A percentile compares a stretch with the other conserved stretches of the same genome.
phyloP scores from a whole-genome alignment of 495 filamentous ascomycete genomes.

The Delitschia confertaspora region DNA sequence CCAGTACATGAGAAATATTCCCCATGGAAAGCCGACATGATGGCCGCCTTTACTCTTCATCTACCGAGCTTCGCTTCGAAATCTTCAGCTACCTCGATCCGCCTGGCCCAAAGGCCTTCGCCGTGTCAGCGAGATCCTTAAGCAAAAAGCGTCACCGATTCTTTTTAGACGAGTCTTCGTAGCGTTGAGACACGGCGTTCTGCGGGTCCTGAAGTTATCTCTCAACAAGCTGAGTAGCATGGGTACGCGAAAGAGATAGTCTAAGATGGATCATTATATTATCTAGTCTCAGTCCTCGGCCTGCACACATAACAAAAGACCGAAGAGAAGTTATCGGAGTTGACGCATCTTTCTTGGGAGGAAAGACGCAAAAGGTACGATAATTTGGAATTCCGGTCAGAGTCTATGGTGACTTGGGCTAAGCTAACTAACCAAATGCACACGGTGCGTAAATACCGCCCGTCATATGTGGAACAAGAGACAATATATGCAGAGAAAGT shows the following conservation, averaged over 20 bases:
- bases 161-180: conserved; percentile 16
- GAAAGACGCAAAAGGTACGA: too few relatives aligned
- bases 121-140: conserved; percentile 6
- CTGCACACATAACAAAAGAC: too few relatives aligned
- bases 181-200: conserved; percentile 14
- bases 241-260: conserved; percentile 23
- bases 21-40: too few relatives aligned
- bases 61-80: conserved; percentile 15
- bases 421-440: too few relatives aligned
- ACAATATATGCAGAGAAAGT: too few relatives aligned
- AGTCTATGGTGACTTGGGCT: too few relatives aligned
- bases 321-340: too few relatives aligned
- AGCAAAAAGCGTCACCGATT: conserved; percentile 5
- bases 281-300: too few relatives aligned
- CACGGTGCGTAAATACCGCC: too few relatives aligned
- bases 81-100: conserved; percentile 18
- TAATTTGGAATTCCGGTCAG: too few relatives aligned
- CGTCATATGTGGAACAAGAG: too few relatives aligned
- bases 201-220: conserved; percentile 14
- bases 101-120: conserved; percentile 10
- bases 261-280: conserved; percentile 19
- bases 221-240: conserved; percentile 9
- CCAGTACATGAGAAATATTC: conserved; percentile 6
- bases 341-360: too few relatives aligned
- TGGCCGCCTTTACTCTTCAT: conserved; percentile 7